A percentile compares a stretch with the other conserved stretches of the same genome.
Conservation (phyloP, 176 grass and related monocot genomes). For the Carex cristatella region DNA sequence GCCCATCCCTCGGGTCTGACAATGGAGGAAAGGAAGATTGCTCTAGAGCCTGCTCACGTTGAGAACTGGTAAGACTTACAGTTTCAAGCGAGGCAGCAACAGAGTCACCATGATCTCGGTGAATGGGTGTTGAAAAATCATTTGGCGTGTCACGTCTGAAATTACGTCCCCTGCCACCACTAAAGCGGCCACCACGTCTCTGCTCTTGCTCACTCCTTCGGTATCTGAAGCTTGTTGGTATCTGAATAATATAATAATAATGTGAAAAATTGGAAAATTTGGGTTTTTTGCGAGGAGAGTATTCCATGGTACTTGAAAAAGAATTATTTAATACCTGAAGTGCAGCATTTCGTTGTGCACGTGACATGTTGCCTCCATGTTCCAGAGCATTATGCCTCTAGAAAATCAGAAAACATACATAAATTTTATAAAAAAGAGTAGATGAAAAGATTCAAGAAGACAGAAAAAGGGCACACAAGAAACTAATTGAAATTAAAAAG, state of each 20-base stretch:
- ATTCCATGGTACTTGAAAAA: neutral
- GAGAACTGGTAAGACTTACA: constrained; percentile 33
- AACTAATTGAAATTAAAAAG: constrained; percentile 8
- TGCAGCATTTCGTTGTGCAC: constrained; percentile 84
- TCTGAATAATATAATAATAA: constrained; percentile 46
- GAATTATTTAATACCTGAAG: constrained; percentile 45
- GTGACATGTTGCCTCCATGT: constrained; percentile 81
- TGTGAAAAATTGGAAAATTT: neutral
- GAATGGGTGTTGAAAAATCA: constrained; percentile 27
- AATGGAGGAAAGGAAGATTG: constrained; percentile 83
- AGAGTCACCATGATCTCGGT: constrained; percentile 30
- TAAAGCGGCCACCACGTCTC: constrained; percentile 35
- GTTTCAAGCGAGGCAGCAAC: constrained; percentile 34
- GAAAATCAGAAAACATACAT: constrained; percentile 6
- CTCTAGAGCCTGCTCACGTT: constrained; percentile 36
- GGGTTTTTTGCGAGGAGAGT: neutral
- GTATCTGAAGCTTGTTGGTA: constrained; percentile 97
- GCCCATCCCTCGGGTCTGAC: constrained; percentile 43
- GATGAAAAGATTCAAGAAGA: neutral
- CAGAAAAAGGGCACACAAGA: neutral
- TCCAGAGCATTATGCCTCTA: constrained; percentile 95
- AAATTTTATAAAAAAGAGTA: neutral
- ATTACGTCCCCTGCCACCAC: constrained; percentile 54
- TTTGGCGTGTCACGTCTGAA: constrained; percentile 36
- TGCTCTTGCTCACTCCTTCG: constrained; percentile 70